Evolutionary conservation across 768 basidiomycete species (phyloP), one percentile per base, ranked within the genome.

Genomic region (Russula compacta): DNA sequence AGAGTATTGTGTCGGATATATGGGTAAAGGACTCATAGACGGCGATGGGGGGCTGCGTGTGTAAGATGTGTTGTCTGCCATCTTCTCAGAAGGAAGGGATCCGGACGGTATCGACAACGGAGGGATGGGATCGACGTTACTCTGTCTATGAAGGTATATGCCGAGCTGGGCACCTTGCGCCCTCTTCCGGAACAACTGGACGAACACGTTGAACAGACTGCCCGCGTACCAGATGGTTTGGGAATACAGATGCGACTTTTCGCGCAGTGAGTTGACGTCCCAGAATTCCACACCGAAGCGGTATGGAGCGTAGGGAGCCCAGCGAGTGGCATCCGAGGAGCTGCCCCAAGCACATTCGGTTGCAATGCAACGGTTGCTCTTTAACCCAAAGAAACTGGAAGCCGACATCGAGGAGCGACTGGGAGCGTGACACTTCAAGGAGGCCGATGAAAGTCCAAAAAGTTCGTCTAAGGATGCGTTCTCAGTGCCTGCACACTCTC

Each of bases 221-320:
- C 94, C 94, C 2, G 88, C 92, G 69, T 93, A 90, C 83, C 90
- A 94, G 56, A 95, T 79, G 3, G 93, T 97, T 57, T 85, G 83
- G 8, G 89, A 91, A 71, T 95, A 85, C 53, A 90, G 72, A 15
- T 92, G 79, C 53, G 84, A 83, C 73, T 94, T 95, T 74, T 95
- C 93, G 60, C 85, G 86, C 42, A 97, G 78, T 38, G 78, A 73
- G 62, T 89, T 86, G 19, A 92, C 79, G 67, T 88, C 87, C 87
- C 89, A 95, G 70, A 95, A 95, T 72, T 95, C 93, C 54, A 92
- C 89, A 9, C 83, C 82, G 69, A 95, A 92, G 21, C 93, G 82
- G 73, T 79, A 89, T 0, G 94, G 94, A 48, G 87, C 84, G 68
- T 83, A 82, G n/a, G 81, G 76, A 0, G 85, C 80, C 85, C 86